phyloP scores from a whole-genome alignment of 495 filamentous ascomycete genomes.

The Trichoderma gamsii region DNA sequence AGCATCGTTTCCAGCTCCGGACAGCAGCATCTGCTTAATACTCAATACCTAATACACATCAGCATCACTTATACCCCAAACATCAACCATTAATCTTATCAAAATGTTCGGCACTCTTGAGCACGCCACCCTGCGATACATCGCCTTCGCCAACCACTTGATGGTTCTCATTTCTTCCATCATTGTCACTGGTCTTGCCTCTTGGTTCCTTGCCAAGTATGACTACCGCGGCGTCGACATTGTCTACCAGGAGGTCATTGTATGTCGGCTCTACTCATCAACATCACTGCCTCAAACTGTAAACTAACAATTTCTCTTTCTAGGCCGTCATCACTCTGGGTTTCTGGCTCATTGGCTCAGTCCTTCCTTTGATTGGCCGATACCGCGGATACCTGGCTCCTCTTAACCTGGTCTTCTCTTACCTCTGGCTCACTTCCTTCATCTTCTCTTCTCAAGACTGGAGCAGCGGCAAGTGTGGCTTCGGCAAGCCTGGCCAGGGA shows the following conservation, averaged over 20 bases:
- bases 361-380: not conserved
- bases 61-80: not conserved
- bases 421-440: constrained; percentile 15
- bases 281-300: not conserved
- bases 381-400: constrained; percentile 8
- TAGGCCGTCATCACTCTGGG: constrained; percentile 9
- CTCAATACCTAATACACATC: not conserved
- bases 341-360: constrained; percentile 5
- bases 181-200: constrained; percentile 9
- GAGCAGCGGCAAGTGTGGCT: constrained; percentile 7
- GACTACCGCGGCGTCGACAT: not conserved
- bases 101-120: not conserved
- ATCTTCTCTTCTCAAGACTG: constrained; percentile 15
- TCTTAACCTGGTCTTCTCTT: constrained; percentile 15
- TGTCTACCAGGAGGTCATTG: constrained; percentile 14
- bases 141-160: constrained; percentile 10
- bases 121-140: constrained; percentile 6
- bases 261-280: not conserved
- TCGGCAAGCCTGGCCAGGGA: constrained; percentile 5
- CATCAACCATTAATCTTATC: not conserved
- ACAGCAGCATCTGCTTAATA: not conserved
- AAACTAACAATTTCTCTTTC: not conserved
- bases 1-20: not conserved
- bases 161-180: not conserved
- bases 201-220: constrained; percentile 10